phyloP scores from a whole-genome alignment of 140 eudicot species.

The Oenanthe javanica region DNA sequence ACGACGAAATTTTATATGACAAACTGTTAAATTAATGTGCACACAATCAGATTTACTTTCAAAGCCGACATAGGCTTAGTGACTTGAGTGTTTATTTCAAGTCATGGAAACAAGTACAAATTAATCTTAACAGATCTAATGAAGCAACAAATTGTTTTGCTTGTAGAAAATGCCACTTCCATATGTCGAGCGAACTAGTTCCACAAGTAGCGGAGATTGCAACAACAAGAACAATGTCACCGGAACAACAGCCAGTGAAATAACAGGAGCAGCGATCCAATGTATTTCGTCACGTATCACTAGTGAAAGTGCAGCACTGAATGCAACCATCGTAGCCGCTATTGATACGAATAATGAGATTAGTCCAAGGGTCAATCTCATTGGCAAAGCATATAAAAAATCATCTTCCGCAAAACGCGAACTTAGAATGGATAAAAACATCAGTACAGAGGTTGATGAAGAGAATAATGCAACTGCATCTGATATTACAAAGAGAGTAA shows the following conservation, averaged over 20 bases:
- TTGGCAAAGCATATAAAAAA: background rate
- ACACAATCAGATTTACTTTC: no score
- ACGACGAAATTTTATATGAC: no score
- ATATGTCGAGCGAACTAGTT: background rate
- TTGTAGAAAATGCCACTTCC: background rate
- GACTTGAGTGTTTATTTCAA: no score
- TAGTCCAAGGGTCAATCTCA: background rate
- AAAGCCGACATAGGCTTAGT: no score
- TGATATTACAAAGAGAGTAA: background rate
- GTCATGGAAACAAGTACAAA: background rate
- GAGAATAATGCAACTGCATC: background rate
- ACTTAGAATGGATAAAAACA: background rate
- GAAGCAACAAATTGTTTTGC: background rate
- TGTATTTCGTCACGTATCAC: background rate
- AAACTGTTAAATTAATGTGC: no score
- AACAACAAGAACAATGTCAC: background rate
- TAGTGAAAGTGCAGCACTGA: background rate
- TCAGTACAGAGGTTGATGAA: background rate
- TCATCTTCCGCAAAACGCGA: background rate
- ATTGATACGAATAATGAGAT: background rate
- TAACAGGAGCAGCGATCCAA: constrained; percentile 16
- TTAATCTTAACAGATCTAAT: background rate
- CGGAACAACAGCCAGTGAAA: background rate
- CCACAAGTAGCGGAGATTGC: constrained; percentile 2
- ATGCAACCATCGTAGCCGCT: constrained; percentile 4